Evolutionary conservation across 2,329 filamentous ascomycete genomes (phyloP).

Genomic region (Sarocladiaceae sp.): DNA sequence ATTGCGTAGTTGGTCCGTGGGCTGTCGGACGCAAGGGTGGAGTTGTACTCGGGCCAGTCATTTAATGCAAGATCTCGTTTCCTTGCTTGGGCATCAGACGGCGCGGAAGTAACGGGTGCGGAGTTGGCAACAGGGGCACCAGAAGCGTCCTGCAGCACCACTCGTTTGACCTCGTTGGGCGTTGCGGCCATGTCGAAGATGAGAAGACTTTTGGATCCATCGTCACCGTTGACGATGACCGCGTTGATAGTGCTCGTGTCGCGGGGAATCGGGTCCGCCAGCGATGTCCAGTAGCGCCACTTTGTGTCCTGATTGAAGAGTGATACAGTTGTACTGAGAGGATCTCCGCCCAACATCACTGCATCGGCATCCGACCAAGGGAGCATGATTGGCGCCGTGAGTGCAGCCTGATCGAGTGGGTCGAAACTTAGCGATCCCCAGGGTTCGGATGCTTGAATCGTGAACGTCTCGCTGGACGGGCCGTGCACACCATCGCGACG

Average conservation of each 20-base stretch:
- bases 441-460: conserved; percentile 62
- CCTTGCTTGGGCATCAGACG: conserved; percentile 14
- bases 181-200: conserved; percentile 70
- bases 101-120: conserved; percentile 30
- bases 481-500: conserved; percentile 54
- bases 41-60: conserved; percentile 77
- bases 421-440: conserved; percentile 32
- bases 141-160: conserved; percentile 59
- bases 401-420: conserved; percentile 19
- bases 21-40: conserved; percentile 59
- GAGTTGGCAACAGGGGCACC: conserved; percentile 50
- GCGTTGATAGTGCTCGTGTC: conserved; percentile 54
- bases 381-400: conserved; percentile 67
- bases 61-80: conserved; percentile 47
- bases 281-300: conserved; percentile 64
- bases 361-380: conserved; percentile 68
- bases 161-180: conserved; percentile 71
- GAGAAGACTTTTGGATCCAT: conserved; percentile 74
- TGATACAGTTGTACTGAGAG: conserved; percentile 61
- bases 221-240: conserved; percentile 64
- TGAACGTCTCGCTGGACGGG: conserved; percentile 70
- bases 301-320: conserved; percentile 56
- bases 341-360: conserved; percentile 68
- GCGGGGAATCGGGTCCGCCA: conserved; percentile 58
- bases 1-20: conserved; percentile 68